phyloP scores from a whole-genome alignment of 495 filamentous ascomycete genomes.

The Penicillium turbatum region DNA sequence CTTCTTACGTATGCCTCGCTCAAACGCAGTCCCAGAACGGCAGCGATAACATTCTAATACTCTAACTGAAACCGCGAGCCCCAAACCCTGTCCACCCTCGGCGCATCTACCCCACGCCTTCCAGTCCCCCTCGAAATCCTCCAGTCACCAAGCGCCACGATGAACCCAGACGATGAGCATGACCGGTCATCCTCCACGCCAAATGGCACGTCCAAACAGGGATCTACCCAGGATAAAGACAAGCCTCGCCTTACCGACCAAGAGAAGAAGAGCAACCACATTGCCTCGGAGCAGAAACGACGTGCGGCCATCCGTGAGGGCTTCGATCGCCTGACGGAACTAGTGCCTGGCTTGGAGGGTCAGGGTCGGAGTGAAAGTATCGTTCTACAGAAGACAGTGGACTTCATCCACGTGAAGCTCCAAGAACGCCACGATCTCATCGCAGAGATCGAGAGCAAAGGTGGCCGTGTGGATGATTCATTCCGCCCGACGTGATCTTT shows the following conservation, averaged over 20 bases:
- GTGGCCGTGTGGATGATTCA: slow-evolving; percentile 52
- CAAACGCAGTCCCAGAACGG: background rate
- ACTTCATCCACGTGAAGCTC: slow-evolving; percentile 64
- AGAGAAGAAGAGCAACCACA: slow-evolving; percentile 90
- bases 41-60: background rate
- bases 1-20: background rate
- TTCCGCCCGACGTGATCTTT: slow-evolving; percentile 31
- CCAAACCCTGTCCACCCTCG: slow-evolving; percentile 3
- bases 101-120: slow-evolving; percentile 18
- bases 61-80: background rate
- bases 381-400: slow-evolving; percentile 71
- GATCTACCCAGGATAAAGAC: slow-evolving; percentile 49
- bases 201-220: slow-evolving; percentile 55
- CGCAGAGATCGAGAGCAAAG: slow-evolving; percentile 55
- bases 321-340: slow-evolving; percentile 78
- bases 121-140: slow-evolving; percentile 16
- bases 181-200: slow-evolving; percentile 46
- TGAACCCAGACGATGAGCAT: slow-evolving; percentile 33
- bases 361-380: slow-evolving; percentile 81
- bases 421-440: slow-evolving; percentile 59
- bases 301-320: slow-evolving; percentile 78
- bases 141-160: slow-evolving; percentile 14
- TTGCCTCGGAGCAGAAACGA: slow-evolving; percentile 84
- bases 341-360: slow-evolving; percentile 79
- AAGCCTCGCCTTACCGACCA: slow-evolving; percentile 77